Base-by-base conservation (phyloP, 2,329 filamentous ascomycete species). In the Scortechinia acanthostroma region DNA sequence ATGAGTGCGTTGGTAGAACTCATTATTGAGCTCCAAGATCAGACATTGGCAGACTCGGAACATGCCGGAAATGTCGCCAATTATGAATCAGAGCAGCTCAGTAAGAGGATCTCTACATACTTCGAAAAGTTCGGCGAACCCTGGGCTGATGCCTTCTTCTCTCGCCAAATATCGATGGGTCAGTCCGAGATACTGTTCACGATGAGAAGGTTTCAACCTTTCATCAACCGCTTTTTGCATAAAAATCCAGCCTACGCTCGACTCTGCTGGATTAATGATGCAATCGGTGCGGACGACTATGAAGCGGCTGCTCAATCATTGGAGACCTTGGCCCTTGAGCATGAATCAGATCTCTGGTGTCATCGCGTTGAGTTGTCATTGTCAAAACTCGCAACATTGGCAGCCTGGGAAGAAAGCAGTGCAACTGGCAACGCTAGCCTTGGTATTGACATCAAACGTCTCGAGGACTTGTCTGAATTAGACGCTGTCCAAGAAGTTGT, bases 221-320 rank as follows among this genome's bases (percentile, higher is more conserved):
- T 71, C 30, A 58, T 83, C 13, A 80, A 74, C 16, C 66, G 63
- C 33, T 84, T 78, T 50, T 59, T 84, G 42, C 69, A 72, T 30
- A 69, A 66, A 23, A 61, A 73, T 33, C 61, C 69, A 2, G 6
- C 10, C 6, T 69, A 70, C 48, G 68, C 67, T 14, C 74, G 74
- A 48, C 55, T 84, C 4, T 65, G 69, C 52, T 84, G 80, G 80
- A 78, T 84, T 56, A 82, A 84, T 53, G 77, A 83, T 56, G 68
- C 83, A 6, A 57, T 67, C 25, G 69, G 69, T 4, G 73, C 76
- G 48, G 61, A 68, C 42, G 67, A 80, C 50, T 81, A 73, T 53
- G 56, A 65, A 17, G 62, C 63, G 28, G 79, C 79, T 10, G 69
- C 69, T 20, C 55, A 62, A 20, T 64, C 65, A 10, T 61, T 83